Conservation (phyloP, 2,329 filamentous ascomycete species). For the Penicillium sclerotigenum region DNA sequence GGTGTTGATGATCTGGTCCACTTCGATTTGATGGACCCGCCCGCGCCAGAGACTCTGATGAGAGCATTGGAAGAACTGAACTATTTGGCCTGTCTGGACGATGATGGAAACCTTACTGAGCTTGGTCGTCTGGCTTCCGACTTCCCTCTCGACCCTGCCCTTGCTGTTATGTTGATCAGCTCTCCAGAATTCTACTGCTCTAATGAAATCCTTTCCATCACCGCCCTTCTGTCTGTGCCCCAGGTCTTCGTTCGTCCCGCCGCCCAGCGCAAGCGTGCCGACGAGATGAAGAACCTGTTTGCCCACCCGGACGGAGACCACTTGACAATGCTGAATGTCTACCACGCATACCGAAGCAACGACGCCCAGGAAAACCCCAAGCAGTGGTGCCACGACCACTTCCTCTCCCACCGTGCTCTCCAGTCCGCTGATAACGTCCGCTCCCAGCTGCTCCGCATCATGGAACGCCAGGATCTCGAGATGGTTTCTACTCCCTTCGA, state of each 20-base stretch:
- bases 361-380: constrained; percentile 69
- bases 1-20: constrained; percentile 94
- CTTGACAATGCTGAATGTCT: constrained; percentile 92
- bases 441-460: constrained; percentile 86
- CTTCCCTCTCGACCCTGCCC: constrained; percentile 87
- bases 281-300: constrained; percentile 96
- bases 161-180: constrained; percentile 96
- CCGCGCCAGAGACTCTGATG: constrained; percentile 97
- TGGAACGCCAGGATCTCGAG: constrained; percentile 87
- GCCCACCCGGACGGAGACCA: constrained; percentile 92
- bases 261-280: constrained; percentile 79
- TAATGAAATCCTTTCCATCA: constrained; percentile 95
- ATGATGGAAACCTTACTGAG: constrained; percentile 86
- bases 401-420: constrained; percentile 82
- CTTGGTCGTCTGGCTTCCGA: constrained; percentile 87
- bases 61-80: constrained; percentile 95
- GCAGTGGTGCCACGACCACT: constrained; percentile 96
- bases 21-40: constrained; percentile 98
- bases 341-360: constrained; percentile 89
- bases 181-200: constrained; percentile 98
- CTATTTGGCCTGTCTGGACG: constrained; percentile 92
- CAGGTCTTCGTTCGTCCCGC: constrained; percentile 90
- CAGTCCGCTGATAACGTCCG: constrained; percentile 94
- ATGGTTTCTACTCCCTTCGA: constrained; percentile 86
- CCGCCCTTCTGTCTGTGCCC: constrained; percentile 87